A percentile compares a stretch with the other conserved stretches of the same genome.
phyloP scores from a whole-genome alignment of 768 basidiomycete species.

The Phylloporus scabripes region DNA sequence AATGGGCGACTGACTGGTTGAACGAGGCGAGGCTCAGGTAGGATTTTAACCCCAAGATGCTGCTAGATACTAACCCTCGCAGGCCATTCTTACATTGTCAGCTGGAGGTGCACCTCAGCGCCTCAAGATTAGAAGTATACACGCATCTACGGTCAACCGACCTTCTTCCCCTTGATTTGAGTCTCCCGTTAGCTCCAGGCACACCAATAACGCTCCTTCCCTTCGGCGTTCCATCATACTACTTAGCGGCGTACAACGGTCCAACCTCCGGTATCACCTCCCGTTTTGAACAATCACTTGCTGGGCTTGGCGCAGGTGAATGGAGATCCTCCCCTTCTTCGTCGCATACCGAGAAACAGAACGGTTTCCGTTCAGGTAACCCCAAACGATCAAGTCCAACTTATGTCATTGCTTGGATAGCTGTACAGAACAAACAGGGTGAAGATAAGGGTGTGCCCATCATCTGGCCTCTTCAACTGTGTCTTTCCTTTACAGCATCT shows the following conservation, averaged over 20 bases:
- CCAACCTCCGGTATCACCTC: conserved; percentile 54
- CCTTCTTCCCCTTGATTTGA: conserved; percentile 44
- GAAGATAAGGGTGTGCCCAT: conserved; percentile 75
- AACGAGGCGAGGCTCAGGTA: conserved; percentile 47
- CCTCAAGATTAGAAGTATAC: conserved; percentile 55
- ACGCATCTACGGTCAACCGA: conserved; percentile 54
- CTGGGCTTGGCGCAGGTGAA: conserved; percentile 55
- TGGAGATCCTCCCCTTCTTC: conserved; percentile 33
- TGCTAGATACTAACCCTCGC: conserved; percentile 11
- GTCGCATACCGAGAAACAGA: conserved; percentile 19
- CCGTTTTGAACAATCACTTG: conserved; percentile 59
- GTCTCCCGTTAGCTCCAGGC: conserved; percentile 47
- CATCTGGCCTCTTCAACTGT: conserved; percentile 66
- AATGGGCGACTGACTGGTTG: conserved; percentile 67
- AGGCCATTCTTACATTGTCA: conserved; percentile 60
- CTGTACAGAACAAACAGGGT: conserved; percentile 70
- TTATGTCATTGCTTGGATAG: conserved; percentile 69
- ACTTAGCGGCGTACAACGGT: conserved; percentile 62
- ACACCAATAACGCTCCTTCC: conserved; percentile 69
- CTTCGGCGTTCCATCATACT: conserved; percentile 67
- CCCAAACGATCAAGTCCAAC: conserved; percentile 17
- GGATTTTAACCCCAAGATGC: conserved; percentile 6
- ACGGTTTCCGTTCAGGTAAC: conserved; percentile 14
- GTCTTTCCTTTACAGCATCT: conserved; percentile 39
- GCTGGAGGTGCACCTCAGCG: conserved; percentile 47